Percentiles rank a stretch among this genome's conserved stretches.
These are phyloP conservation scores for Phaeosphaeria sp. DNA, from an alignment of 2,329 filamentous ascomycete genomes.

Conservation along the genomic window DNA sequence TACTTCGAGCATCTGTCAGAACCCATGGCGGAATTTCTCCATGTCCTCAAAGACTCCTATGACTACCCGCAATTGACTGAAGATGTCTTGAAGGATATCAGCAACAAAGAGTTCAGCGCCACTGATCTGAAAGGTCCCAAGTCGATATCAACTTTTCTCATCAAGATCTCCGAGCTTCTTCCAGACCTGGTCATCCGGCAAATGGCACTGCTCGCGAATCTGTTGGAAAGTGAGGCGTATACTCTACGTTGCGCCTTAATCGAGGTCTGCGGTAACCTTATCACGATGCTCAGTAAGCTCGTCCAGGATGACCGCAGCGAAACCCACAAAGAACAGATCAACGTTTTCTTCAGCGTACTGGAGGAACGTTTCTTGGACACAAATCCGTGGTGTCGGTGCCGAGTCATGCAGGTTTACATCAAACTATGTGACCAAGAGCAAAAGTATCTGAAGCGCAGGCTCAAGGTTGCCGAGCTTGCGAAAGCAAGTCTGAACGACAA, in stretches of 20 bases:
- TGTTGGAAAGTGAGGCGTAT: slow-evolving; percentile 96
- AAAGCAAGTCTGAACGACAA: slow-evolving; percentile 93
- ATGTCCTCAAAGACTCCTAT: slow-evolving; percentile 95
- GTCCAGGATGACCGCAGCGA: slow-evolving; percentile 80
- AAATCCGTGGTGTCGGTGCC: slow-evolving; percentile 93
- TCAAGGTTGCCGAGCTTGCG: slow-evolving; percentile 85
- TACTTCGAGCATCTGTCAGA: slow-evolving; percentile 99
- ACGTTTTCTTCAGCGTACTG: slow-evolving; percentile 94
- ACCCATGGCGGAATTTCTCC: slow-evolving; percentile 97
- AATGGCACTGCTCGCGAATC: slow-evolving; percentile 92
- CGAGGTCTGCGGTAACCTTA: slow-evolving; percentile 95
- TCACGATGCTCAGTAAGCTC: slow-evolving; percentile 86
- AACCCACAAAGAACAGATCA: slow-evolving; percentile 92
- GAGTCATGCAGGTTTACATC: slow-evolving; percentile 90
- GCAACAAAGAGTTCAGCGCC: slow-evolving; percentile 97
- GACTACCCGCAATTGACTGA: slow-evolving; percentile 95
- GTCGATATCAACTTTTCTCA: slow-evolving; percentile 91
- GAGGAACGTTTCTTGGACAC: slow-evolving; percentile 96
- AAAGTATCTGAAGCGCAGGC: slow-evolving; percentile 91
- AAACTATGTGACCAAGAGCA: slow-evolving; percentile 87
- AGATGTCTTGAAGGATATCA: slow-evolving; percentile 90
- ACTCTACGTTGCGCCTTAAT: slow-evolving; percentile 92
- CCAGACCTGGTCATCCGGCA: slow-evolving; percentile 95
- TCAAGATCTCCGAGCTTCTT: slow-evolving; percentile 89
- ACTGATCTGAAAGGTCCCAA: slow-evolving; percentile 96